These are phyloP conservation scores for Pseudonitzschia multiseries DNA, from an alignment of 108 stramenopile genomes.

Conservation along the genomic window DNA sequence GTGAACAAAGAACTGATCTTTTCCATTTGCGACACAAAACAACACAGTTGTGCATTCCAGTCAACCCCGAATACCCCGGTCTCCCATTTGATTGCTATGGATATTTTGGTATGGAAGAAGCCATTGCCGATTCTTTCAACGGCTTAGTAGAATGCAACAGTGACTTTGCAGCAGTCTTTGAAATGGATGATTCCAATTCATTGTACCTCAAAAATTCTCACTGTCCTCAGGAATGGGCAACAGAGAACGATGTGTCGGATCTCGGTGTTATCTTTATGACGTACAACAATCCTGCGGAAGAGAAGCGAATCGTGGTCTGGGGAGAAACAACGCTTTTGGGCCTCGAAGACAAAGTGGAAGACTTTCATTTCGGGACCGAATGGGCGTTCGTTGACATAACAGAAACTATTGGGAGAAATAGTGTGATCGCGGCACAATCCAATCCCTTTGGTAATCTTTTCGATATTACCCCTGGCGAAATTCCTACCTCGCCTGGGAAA, in stretches of 20 bases:
- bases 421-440: not conserved
- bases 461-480: not conserved
- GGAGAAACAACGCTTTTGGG: constrained; percentile 13
- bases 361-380: not conserved
- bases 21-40: constrained; percentile 22
- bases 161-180: constrained; percentile 10
- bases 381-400: constrained; percentile 11
- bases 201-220: constrained; percentile 12
- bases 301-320: not conserved
- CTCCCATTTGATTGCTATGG: constrained; percentile 16
- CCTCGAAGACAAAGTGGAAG: not conserved
- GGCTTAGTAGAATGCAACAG: constrained; percentile 24
- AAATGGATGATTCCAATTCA: constrained; percentile 5
- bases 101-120: constrained; percentile 1
- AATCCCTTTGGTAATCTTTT: not conserved
- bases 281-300: not conserved
- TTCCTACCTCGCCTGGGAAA: no score
- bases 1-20: not conserved
- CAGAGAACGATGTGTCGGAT: not conserved
- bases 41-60: constrained; percentile 23
- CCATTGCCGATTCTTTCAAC: constrained; percentile 30
- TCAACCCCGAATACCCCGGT: constrained; percentile 26
- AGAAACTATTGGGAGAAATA: not conserved
- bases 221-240: not conserved
- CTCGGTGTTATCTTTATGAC: constrained; percentile 18